Conservation (phyloP, 371 early-diverging fungal genomes). For the Basidiobolus meristosporus region DNA sequence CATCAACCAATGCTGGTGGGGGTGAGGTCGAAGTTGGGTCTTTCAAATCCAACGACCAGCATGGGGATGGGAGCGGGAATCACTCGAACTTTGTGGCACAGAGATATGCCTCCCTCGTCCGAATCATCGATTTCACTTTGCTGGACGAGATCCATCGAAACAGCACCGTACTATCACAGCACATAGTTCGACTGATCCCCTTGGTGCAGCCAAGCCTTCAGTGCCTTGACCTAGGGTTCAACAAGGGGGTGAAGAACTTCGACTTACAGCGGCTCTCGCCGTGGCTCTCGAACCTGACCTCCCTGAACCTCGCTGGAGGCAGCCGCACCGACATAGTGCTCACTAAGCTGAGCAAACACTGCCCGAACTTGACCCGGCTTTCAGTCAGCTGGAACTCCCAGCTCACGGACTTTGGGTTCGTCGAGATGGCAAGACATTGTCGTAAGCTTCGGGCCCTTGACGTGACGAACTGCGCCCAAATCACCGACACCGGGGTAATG, state of each 20-base stretch:
- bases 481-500: conserved; percentile 18
- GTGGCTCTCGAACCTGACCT: conserved; percentile 1
- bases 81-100: too few species aligned
- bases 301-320: conserved; percentile 8
- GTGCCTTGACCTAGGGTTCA: conserved; percentile 6
- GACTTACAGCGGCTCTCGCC: conserved; percentile 6
- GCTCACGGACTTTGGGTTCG: conserved; percentile 6
- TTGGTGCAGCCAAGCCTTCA: conserved; percentile 3
- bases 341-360: conserved; percentile 6
- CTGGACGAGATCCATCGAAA: conserved; percentile 7
- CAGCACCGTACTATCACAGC: conserved; percentile 2
- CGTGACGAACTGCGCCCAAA: conserved; percentile 26
- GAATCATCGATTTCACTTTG: conserved; percentile 5
- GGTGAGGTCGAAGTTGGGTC: too few species aligned
- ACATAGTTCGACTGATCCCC: conserved; percentile 5
- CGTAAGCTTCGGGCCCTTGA: conserved; percentile 14
- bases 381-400: conserved; percentile 7
- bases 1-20: too few species aligned
- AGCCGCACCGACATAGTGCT: conserved; percentile 6
- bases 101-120: conserved; percentile 2
- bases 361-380: conserved; percentile 2
- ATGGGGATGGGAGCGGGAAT: too few species aligned
- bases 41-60: too few species aligned
- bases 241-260: conserved; percentile 8
- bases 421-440: conserved; percentile 15